Percentiles rank a stretch among this genome's conserved stretches.
Conservation (phyloP, 352 stramenopile genomes). For the Lagenidium giganteum region DNA sequence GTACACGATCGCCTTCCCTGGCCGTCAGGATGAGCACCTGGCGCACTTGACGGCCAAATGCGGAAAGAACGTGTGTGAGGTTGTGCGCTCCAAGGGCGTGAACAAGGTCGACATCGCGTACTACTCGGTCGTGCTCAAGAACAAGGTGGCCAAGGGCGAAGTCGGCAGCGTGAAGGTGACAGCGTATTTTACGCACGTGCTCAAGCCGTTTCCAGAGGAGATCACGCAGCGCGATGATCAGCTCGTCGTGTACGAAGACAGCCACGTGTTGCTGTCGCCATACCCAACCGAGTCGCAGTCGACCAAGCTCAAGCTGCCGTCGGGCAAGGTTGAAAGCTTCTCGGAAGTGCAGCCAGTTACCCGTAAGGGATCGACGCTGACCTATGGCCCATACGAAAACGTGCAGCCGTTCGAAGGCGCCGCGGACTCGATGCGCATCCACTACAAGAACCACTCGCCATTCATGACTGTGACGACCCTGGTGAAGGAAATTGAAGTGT, state of each 20-base stretch:
- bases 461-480: constrained; percentile 85
- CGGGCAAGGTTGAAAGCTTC: constrained; percentile 65
- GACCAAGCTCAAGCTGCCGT: constrained; percentile 82
- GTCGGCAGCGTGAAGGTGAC: constrained; percentile 67
- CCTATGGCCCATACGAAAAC: constrained; percentile 73
- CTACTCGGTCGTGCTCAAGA: constrained; percentile 72
- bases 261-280: constrained; percentile 57
- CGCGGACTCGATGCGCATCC: constrained; percentile 39
- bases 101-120: constrained; percentile 31
- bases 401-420: constrained; percentile 33
- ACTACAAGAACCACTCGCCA: constrained; percentile 85
- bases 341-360: constrained; percentile 44
- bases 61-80: constrained; percentile 64
- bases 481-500: constrained; percentile 85
- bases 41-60: constrained; percentile 66
- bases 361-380: constrained; percentile 72
- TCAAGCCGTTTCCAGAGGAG: constrained; percentile 73
- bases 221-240: constrained; percentile 82
- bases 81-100: constrained; percentile 33
- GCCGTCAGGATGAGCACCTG: constrained; percentile 38
- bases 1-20: constrained; percentile 65
- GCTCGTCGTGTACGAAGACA: constrained; percentile 73
- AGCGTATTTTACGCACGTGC: constrained; percentile 68
- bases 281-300: constrained; percentile 78
- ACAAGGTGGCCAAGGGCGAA: constrained; percentile 41